A percentile compares a stretch with the other conserved stretches of the same genome.
Evolutionary conservation across 495 filamentous ascomycete genomes (phyloP).

Genomic region (Hypoxylon rickii): DNA sequence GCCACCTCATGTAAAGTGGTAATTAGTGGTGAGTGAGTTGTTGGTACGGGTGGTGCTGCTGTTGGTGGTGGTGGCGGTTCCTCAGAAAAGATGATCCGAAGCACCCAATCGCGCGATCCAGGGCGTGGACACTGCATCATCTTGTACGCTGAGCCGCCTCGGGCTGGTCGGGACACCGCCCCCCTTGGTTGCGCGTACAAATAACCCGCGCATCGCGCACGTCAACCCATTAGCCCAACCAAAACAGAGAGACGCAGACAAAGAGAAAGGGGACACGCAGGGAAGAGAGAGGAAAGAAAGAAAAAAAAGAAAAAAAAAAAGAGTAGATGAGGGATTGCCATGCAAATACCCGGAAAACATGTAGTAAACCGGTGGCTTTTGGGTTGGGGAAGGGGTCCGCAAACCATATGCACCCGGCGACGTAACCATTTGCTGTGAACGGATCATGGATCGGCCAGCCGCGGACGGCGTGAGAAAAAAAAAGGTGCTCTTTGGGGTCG

Average conservation of each 20-base stretch:
- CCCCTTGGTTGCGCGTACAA: constrained; percentile 24
- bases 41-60: no score
- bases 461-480: constrained; percentile 33
- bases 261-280: no score
- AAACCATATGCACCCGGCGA: constrained; percentile 15
- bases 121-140: constrained; percentile 13
- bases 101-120: constrained; percentile 13
- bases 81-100: constrained; percentile 14
- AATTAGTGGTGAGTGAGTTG: no score
- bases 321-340: constrained; percentile 1
- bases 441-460: constrained; percentile 27
- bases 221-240: constrained; percentile 3
- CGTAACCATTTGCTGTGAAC: constrained; percentile 21
- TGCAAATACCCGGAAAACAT: constrained; percentile 22
- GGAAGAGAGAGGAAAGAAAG: no score
- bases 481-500: constrained; percentile 16
- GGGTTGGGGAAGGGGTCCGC: no score
- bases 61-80: not conserved
- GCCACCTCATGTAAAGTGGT: no score
- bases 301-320: not conserved
- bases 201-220: constrained; percentile 1
- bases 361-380: constrained; percentile 17
- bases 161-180: constrained; percentile 25
- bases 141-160: constrained; percentile 29
- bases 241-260: no score